Evolutionary conservation across 2,329 filamentous ascomycete genomes (phyloP), one percentile per base, ranked within the genome.

Genomic region (Colletotrichum incanum): DNA sequence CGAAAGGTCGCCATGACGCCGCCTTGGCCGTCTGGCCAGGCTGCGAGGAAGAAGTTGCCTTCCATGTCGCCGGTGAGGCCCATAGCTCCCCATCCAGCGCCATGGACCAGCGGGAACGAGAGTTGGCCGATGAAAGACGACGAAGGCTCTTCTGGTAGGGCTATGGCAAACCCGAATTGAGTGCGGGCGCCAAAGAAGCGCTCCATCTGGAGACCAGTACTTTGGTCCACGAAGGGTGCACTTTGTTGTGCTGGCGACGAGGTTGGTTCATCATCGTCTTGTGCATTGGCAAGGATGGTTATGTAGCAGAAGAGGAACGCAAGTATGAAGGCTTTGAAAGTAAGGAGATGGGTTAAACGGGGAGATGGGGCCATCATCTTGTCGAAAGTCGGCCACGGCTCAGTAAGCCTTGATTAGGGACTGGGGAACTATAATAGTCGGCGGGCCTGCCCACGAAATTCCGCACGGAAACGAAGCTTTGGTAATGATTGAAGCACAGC

Each of bases 71-170:
- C 83, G 0, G 82, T 83, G 20, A 87, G 75, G n/a, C 80, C 82
- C 52, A 84, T 80, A n/a, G 83, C 84, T 54, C 83, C 83, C 84
- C 84, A 87, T 28, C 86, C 86, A 3, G 78, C 80, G 3, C 83
- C 82, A 56, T 81, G 80, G 14, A 74, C 74, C 2, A 82, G 78
- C 0, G 82, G 83, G 67, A 84, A 83, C 23, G 83, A 80, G 16
- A 88, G 79, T 71, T 87, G 86, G 9, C 83, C 85, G 60, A 87
- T 86, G 77, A 86, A 85, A 67, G 85, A 84, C n/a, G 67, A 61
- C 12, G 64, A 45, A n/a, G 74, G 55, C 75, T 82, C 16, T 74
- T 80, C 74, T 0, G 82, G 79, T 1, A 87, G 79, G 7, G 85
- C 84, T 58, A 87, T 80, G 70, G 81, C 85, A 59, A 86, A 82